Conservation (phyloP, 495 filamentous ascomycete species). For the Opeltia flavorubescens region DNA sequence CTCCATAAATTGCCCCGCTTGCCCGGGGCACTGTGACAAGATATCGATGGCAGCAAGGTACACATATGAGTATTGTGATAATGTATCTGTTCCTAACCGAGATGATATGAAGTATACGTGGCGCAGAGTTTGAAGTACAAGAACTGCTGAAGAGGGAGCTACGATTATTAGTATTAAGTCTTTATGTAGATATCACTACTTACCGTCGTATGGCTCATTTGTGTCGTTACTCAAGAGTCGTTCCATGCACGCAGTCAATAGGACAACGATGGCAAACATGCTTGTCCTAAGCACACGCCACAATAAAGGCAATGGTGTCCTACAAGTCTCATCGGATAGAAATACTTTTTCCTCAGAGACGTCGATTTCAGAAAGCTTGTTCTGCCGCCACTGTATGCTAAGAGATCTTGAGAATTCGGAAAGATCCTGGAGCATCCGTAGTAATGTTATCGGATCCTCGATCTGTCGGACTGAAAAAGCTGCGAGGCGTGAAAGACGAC, state of each 20-base stretch:
- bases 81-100: conserved; percentile 55
- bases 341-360: conserved; percentile 54
- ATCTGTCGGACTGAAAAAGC: conserved; percentile 59
- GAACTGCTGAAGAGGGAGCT: conserved; percentile 59
- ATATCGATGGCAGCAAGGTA: conserved; percentile 83
- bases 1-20: conserved; percentile 56
- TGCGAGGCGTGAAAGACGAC: conserved; percentile 62
- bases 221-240: conserved; percentile 44
- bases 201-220: conserved; percentile 41
- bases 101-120: conserved; percentile 82
- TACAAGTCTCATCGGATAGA: conserved; percentile 54
- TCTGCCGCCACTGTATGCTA: conserved; percentile 69
- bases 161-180: conserved; percentile 5
- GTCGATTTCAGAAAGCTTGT: conserved; percentile 74
- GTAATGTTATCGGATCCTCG: conserved; percentile 42
- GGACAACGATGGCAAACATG: conserved; percentile 65
- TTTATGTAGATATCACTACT: conserved; percentile 10
- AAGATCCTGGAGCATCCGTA: conserved; percentile 57
- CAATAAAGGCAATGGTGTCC: conserved; percentile 56
- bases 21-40: conserved; percentile 55
- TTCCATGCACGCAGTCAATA: conserved; percentile 58
- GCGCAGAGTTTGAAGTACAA: conserved; percentile 64
- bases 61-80: conserved; percentile 73
- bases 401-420: conserved; percentile 55
- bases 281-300: conserved; percentile 73